Base-by-base conservation (phyloP, 768 basidiomycete species). In the Calocera cornea region DNA sequence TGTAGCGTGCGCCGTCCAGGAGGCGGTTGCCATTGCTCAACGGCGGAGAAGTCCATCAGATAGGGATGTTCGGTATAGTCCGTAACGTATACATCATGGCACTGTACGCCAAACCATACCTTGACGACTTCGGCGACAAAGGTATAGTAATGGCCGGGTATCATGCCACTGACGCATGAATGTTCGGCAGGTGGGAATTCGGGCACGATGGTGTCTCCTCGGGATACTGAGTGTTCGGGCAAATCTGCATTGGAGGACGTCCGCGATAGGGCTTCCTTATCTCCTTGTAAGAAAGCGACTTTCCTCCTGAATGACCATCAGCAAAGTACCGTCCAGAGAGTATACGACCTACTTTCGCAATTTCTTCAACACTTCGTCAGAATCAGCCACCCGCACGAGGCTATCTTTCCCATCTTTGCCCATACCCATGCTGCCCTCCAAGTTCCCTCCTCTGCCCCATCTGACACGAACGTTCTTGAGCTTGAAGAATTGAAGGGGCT, bases 11-110 rank as follows among this genome's bases (percentile, higher is more conserved):
- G 54, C 8, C 54, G 54, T 2, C 54, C 54, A 16, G 54, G 54
- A 2, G 54, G 54, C 14, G 54, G 54, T 27, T 5, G 7, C 54
- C 54, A 60, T 16, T 27, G 24, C 27, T 29, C 54, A 22, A 29
- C 54, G 7, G 54, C 24, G 54, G 11, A 16, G 54, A 60, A 60
- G 31, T 60, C 54, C 54, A 27, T 29, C 5, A 60, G 54, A 27
- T 60, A 31, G 31, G 54, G 54, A 33, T 60, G 54, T 27, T 60
- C 54, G 27, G 54, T 60, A 27, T 60, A 60, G 54, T 60, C 54
- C 54, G 54, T 60, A 5, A 60, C 54, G 31, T 60, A 60, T 5
- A 16, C 14, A 27, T 60, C 54, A 27, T 60, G 14, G 14, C 14
- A 2, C 5, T 60, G 11, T 10, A 60, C 54, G 2, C 14, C 24